A percentile compares a stretch with the other conserved stretches of the same genome.
phyloP scores from a whole-genome alignment of 371 early-diverging fungal genomes.

The Mycotypha africana region DNA sequence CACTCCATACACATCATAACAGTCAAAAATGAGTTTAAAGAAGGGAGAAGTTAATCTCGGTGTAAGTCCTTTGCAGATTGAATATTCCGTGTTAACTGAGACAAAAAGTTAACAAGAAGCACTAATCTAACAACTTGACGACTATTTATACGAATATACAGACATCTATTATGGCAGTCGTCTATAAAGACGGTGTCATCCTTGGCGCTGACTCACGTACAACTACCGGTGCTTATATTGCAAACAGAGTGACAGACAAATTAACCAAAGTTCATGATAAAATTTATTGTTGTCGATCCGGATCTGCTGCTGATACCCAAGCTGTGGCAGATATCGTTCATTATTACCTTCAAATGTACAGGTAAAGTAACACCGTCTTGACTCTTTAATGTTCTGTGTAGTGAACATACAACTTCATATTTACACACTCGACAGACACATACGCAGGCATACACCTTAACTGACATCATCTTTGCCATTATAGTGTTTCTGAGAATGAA shows the following conservation, averaged over 20 bases:
- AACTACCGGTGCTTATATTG: conserved; percentile 95
- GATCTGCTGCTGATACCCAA: conserved; percentile 99
- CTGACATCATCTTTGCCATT: too few species aligned
- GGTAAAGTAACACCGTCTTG: conserved; percentile 43
- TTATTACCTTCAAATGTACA: conserved; percentile 88
- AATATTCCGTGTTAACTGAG: too few species aligned
- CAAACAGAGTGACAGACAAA: conserved; percentile 98
- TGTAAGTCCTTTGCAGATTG: conserved; percentile 49
- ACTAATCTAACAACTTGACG: background rate
- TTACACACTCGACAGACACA: too few species aligned
- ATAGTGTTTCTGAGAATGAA: conserved; percentile 78
- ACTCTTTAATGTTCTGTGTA: background rate
- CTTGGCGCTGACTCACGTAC: conserved; percentile 99
- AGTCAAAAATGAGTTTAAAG: conserved; percentile 75
- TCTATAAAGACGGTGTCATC: conserved; percentile 94
- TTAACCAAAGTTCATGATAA: conserved; percentile 95
- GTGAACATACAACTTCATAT: too few species aligned
- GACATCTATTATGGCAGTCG: conserved; percentile 99
- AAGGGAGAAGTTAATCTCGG: conserved; percentile 95
- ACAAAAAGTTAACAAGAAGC: too few species aligned
- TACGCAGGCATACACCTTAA: background rate
- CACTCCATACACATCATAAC: too few species aligned
- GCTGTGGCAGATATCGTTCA: conserved; percentile 95
- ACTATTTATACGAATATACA: conserved; percentile 20
- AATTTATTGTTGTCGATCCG: conserved; percentile 98